These are phyloP conservation scores for Candida palmyrensis DNA, from an alignment of 805 yeast species.

Conservation along the genomic window DNA sequence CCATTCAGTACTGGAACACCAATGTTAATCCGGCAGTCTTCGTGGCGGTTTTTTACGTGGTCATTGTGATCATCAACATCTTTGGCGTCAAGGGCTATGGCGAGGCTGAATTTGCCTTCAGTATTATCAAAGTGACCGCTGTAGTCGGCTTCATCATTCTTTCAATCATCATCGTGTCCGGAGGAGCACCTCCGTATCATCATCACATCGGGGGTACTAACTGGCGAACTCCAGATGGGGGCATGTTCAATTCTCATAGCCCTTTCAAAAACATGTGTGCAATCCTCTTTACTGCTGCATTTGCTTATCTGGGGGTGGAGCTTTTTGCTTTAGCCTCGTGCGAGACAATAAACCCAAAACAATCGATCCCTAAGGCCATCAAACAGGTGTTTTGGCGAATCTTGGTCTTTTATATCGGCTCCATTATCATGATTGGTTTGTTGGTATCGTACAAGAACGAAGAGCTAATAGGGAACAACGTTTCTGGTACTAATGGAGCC, in stretches of 20 bases:
- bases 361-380: constrained; percentile 57
- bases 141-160: constrained; percentile 54
- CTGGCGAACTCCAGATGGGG: constrained; percentile 53
- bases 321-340: constrained; percentile 62
- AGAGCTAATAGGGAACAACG: constrained; percentile 14
- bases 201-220: constrained; percentile 56
- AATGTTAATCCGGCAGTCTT: constrained; percentile 46
- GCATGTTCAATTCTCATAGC: constrained; percentile 36
- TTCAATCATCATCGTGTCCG: constrained; percentile 50
- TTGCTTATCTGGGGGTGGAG: constrained; percentile 66
- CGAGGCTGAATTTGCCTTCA: constrained; percentile 60
- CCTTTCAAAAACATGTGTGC: constrained; percentile 60
- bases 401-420: constrained; percentile 50
- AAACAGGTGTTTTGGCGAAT: constrained; percentile 66
- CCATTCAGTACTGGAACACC: constrained; percentile 27
- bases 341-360: constrained; percentile 58
- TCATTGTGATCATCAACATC: constrained; percentile 48
- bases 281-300: constrained; percentile 56
- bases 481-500: constrained; percentile 6
- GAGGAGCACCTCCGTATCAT: constrained; percentile 48
- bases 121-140: constrained; percentile 51
- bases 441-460: constrained; percentile 36
- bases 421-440: constrained; percentile 51
- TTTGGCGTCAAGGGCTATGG: constrained; percentile 66
- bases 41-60: constrained; percentile 49